phyloP scores from a whole-genome alignment of 192 early-diverging fungal genomes.

The Dissophora ornata region DNA sequence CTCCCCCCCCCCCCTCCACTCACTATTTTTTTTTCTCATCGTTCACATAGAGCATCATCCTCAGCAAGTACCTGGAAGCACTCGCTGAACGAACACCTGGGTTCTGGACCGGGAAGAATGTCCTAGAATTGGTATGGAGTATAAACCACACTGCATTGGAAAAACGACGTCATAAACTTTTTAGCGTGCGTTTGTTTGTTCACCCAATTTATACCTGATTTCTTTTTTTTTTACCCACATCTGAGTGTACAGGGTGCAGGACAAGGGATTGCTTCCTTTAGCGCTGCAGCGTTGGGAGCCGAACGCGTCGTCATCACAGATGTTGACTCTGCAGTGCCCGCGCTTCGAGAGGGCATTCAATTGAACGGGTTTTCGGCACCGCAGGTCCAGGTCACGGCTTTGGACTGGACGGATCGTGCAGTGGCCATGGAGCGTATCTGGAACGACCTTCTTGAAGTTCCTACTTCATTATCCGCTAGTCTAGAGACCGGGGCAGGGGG shows the following conservation, averaged over 20 bases:
- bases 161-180: too few relatives aligned
- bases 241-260: constrained; percentile 48
- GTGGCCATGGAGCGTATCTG: constrained; percentile 19
- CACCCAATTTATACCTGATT: not conserved
- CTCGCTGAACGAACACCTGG: constrained; percentile 8
- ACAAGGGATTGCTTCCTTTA: constrained; percentile 48
- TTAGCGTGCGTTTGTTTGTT: too few relatives aligned
- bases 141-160: not conserved
- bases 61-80: constrained; percentile 49
- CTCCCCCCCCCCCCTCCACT: too few relatives aligned
- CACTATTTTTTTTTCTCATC: not conserved
- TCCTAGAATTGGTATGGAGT: constrained; percentile 44
- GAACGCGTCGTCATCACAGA: constrained; percentile 47
- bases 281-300: constrained; percentile 46
- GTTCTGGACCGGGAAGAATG: constrained; percentile 24
- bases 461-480: too few relatives aligned
- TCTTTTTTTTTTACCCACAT: not conserved
- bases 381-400: constrained; percentile 30
- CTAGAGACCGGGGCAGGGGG: too few relatives aligned
- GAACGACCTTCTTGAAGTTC: not conserved
- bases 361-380: constrained; percentile 28
- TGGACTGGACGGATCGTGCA: constrained; percentile 40
- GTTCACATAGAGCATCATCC: constrained; percentile 38
- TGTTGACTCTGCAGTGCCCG: constrained; percentile 37
- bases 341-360: constrained; percentile 1